Percentiles rank a stretch among this genome's conserved stretches.
Conservation (phyloP, 352 stramenopile genomes). For the Pythium aquatile region DNA sequence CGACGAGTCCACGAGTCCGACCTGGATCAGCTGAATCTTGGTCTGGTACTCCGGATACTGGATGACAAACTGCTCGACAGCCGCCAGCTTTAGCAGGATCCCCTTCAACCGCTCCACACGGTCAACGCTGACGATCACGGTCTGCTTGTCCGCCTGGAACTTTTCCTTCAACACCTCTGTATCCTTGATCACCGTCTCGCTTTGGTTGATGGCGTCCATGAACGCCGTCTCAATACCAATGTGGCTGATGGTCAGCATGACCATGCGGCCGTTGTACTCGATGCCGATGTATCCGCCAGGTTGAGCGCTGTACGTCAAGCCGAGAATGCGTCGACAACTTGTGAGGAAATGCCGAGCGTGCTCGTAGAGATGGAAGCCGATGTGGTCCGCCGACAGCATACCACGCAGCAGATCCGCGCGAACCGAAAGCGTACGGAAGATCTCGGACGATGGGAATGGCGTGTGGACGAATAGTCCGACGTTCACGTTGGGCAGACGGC, state of each 20-base stretch:
- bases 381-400: constrained; percentile 97
- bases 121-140: constrained; percentile 94
- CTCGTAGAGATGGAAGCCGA: constrained; percentile 98
- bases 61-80: constrained; percentile 94
- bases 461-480: constrained; percentile 99
- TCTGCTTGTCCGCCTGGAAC: constrained; percentile 55
- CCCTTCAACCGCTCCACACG: constrained; percentile 96
- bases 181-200: constrained; percentile 51
- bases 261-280: constrained; percentile 96
- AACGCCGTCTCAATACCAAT: constrained; percentile 95
- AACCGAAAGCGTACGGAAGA: constrained; percentile 97
- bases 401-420: constrained; percentile 95
- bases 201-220: constrained; percentile 65
- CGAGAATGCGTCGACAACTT: constrained; percentile 90
- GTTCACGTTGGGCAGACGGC: constrained; percentile 91
- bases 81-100: constrained; percentile 96
- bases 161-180: constrained; percentile 39
- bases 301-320: constrained; percentile 90
- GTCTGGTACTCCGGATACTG: constrained; percentile 73
- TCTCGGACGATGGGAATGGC: constrained; percentile 99
- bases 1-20: constrained; percentile 73
- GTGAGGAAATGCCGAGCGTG: constrained; percentile 98
- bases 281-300: constrained; percentile 92
- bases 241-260: constrained; percentile 97
- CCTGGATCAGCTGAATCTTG: constrained; percentile 86